A percentile compares a stretch with the other conserved stretches of the same genome.
These are phyloP conservation scores for Aspergillus bridgeri DNA, from an alignment of 495 filamentous ascomycete genomes.

Conservation along the genomic window DNA sequence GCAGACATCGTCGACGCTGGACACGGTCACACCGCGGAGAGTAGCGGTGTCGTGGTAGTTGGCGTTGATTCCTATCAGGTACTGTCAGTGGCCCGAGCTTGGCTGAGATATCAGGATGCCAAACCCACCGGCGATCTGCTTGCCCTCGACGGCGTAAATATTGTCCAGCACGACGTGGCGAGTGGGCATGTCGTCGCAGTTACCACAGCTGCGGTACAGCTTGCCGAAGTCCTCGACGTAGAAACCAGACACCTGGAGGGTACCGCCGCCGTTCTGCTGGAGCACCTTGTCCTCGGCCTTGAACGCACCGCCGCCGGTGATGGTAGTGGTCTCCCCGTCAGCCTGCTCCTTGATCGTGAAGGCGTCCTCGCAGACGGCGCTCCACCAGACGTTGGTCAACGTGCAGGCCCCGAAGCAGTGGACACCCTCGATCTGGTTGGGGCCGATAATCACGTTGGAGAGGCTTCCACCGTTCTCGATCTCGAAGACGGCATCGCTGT, in stretches of 20 bases:
- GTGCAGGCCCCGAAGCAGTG: conserved; percentile 50
- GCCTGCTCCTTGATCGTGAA: conserved; percentile 24
- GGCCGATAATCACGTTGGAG: conserved; percentile 53
- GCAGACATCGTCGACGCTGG: conserved; percentile 10
- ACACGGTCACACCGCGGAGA: conserved; percentile 1
- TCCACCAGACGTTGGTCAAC: conserved; percentile 55
- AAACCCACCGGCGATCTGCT: conserved; percentile 12
- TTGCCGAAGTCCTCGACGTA: conserved; percentile 47
- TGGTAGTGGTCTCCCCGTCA: conserved; percentile 32
- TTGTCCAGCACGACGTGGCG: conserved; percentile 49
- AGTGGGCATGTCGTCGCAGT: conserved; percentile 41
- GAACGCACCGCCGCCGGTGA: conserved; percentile 57
- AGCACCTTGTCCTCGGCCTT: conserved; percentile 59
- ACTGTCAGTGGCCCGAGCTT: background rate
- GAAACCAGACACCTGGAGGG: conserved; percentile 56
- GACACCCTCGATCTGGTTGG: conserved; percentile 50
- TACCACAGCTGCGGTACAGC: conserved; percentile 58
- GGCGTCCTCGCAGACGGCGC: conserved; percentile 14
- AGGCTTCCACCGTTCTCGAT: conserved; percentile 47
- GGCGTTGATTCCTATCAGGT: conserved; percentile 18
- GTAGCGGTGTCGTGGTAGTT: conserved; percentile 22
- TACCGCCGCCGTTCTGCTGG: conserved; percentile 57
- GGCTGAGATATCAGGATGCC: background rate
- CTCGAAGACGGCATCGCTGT: conserved; percentile 49
- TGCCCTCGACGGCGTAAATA: conserved; percentile 44